These are phyloP conservation scores for Gautieria morchelliformis DNA, from an alignment of 768 basidiomycete species.

Conservation along the genomic window DNA sequence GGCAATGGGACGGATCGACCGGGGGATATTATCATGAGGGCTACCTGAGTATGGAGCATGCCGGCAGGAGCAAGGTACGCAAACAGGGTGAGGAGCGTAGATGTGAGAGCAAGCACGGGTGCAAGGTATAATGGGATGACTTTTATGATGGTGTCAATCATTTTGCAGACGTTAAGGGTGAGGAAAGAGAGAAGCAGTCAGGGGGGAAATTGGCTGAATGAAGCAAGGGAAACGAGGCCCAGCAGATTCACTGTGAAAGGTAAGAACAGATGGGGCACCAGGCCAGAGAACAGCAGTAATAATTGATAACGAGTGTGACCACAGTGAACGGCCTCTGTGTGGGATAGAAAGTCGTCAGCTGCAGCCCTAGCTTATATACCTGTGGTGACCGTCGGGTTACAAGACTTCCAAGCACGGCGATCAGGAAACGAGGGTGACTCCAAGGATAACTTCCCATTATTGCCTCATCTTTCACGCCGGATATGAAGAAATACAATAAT, in stretches of 20 bases:
- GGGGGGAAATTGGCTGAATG: neutral
- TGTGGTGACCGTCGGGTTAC: neutral
- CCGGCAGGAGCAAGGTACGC: constrained; percentile 58
- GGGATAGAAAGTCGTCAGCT: neutral
- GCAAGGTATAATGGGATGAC: constrained; percentile 58
- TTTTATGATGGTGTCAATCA: constrained; percentile 68
- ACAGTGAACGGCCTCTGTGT: neutral
- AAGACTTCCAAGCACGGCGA: neutral
- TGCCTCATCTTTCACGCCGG: neutral
- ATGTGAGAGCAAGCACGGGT: constrained; percentile 54
- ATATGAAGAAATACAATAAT: neutral
- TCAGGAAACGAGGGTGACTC: neutral
- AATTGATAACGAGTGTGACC: neutral
- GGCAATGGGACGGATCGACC: constrained; percentile 29
- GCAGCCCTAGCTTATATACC: neutral
- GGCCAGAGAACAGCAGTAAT: neutral
- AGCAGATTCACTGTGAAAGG: neutral
- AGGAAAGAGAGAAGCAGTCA: neutral
- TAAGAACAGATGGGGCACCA: neutral
- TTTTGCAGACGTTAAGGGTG: constrained; percentile 19
- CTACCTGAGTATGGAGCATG: constrained; percentile 50
- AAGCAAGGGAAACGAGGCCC: constrained; percentile 19
- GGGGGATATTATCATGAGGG: constrained; percentile 56
- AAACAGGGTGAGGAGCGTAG: constrained; percentile 56
- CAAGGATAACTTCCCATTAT: neutral